Base-by-base conservation (phyloP, 352 stramenopile genomes). In the Globisporangium splendens region DNA sequence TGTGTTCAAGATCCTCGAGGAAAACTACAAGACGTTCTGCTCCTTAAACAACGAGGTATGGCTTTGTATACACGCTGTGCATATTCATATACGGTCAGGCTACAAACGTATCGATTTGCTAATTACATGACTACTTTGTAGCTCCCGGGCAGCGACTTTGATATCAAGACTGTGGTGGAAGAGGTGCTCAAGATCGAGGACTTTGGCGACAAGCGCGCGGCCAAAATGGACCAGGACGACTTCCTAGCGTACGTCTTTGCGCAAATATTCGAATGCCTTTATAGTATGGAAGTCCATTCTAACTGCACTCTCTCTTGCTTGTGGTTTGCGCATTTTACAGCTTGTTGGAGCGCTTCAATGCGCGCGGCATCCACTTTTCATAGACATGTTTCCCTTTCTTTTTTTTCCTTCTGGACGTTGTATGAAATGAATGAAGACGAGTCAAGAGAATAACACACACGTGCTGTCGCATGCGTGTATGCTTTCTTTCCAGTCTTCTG, bases 141-240 rank as follows among this genome's bases (percentile, higher is more conserved):
- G 83, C 73, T 89, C 12, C 77, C 83, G 4, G 84, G 91, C 65
- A 68, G 68, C 33, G 72, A 88, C 44, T 79, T 96, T 56, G 52
- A 90, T 58, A 96, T 99, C 14, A 98, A 99, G 74, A 72, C 73
- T 49, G 89, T 98, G 39, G 80, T 99, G 17, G 92, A 99, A 64
- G 79, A 92, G 46, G 92, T 99, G 47, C 77, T 99, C n/a, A 61
- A 61, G n/a, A 78, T 96, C 55, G 91, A 96, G 22, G 62, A 79
- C 18, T 98, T 90, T 59, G 69, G 70, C 20, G 69, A 79, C 38
- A 97, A 98, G 63, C 84, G 98, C 57, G 96, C 92, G 15, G 88
- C 95, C 18, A 99, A 99, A 69, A 89, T 99, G 75, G 91, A 98
- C 75, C 84, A 98, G 33, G 96, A 99, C 69, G 97, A 99, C 68